Percentiles rank a stretch among this genome's conserved stretches.
phyloP scores from a whole-genome alignment of 352 stramenopile species.

The Phytophthora melonis region DNA sequence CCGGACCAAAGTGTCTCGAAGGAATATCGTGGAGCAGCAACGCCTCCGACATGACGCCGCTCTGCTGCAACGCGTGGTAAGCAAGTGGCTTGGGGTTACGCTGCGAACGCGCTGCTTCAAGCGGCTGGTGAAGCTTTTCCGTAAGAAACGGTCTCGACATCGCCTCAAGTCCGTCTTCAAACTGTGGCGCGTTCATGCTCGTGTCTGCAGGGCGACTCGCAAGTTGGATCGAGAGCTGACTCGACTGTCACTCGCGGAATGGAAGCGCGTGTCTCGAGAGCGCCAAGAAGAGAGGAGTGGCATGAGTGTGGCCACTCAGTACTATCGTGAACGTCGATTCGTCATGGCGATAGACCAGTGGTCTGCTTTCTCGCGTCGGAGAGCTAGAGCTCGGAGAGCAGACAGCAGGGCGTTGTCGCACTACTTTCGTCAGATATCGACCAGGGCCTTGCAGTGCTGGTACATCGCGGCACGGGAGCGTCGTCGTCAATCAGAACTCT shows the following conservation, averaged over 20 bases:
- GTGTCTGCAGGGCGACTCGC: slow-evolving; percentile 15
- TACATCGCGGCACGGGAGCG: slow-evolving; percentile 24
- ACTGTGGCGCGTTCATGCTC: slow-evolving; percentile 22
- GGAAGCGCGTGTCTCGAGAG: slow-evolving; percentile 21
- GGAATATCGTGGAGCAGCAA: slow-evolving; percentile 12
- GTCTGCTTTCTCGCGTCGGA: slow-evolving; percentile 9
- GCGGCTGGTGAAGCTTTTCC: slow-evolving; percentile 54
- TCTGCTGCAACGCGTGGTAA: slow-evolving; percentile 22
- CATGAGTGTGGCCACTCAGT: slow-evolving; percentile 23
- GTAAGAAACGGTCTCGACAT: slow-evolving; percentile 41
- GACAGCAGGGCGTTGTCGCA: slow-evolving; percentile 36
- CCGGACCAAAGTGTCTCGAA: neutral
- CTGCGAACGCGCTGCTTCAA: slow-evolving; percentile 46
- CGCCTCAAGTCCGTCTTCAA: slow-evolving; percentile 25
- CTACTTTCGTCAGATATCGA: slow-evolving; percentile 41
- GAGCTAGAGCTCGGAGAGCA: neutral
- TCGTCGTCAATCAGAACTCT: slow-evolving; percentile 27
- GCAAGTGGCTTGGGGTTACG: slow-evolving; percentile 38
- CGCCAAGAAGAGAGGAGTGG: slow-evolving; percentile 4
- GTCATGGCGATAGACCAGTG: slow-evolving; percentile 24
- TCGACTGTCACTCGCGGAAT: slow-evolving; percentile 21
- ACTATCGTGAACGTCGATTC: slow-evolving; percentile 30
- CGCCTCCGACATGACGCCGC: slow-evolving; percentile 1
- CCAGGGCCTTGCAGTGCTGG: slow-evolving; percentile 39
- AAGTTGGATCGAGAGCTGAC: slow-evolving; percentile 9